Conservation (phyloP, 164 flowering plant species). For the Stephania cephalantha region DNA sequence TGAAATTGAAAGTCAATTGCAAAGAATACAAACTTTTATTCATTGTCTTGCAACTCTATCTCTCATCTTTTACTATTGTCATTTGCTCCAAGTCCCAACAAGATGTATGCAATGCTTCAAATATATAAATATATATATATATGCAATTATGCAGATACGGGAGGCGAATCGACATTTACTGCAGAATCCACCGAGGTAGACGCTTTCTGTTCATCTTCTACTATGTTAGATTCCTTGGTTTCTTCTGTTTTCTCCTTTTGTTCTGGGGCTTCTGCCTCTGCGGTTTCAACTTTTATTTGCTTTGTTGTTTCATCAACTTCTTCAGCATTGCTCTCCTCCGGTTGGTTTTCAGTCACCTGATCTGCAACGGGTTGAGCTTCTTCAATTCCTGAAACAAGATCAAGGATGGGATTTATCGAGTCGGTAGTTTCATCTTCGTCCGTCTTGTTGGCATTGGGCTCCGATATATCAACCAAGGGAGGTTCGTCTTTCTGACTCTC, state of each 20-base stretch:
- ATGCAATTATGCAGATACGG: constrained; percentile 5
- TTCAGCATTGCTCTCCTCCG: constrained; percentile 14
- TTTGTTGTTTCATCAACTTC: constrained; percentile 8
- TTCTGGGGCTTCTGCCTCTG: neutral
- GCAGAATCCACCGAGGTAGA: neutral
- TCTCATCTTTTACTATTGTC: neutral
- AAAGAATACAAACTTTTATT: neutral
- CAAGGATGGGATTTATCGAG: constrained; percentile 8
- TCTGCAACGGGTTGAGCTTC: constrained; percentile 4
- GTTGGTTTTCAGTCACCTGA: constrained; percentile 1
- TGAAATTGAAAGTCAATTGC: neutral
- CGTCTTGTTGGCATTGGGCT: constrained; percentile 23
- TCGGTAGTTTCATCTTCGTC: constrained; percentile 12
- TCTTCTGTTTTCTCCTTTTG: constrained; percentile 8
- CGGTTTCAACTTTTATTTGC: constrained; percentile 3
- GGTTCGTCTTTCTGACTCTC: constrained; percentile 29
- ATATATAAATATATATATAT: neutral
- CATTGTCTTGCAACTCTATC: neutral
- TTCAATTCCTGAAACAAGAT: constrained; percentile 15
- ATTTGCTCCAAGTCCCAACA: neutral
- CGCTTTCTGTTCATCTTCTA: neutral
- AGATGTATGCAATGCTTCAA: too few relatives aligned
- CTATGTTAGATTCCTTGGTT: constrained; percentile 10
- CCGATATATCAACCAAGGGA: constrained; percentile 36
- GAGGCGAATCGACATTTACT: constrained; percentile 5